Conservation (phyloP, 805 yeast species). For the Yarrowia sp. region DNA sequence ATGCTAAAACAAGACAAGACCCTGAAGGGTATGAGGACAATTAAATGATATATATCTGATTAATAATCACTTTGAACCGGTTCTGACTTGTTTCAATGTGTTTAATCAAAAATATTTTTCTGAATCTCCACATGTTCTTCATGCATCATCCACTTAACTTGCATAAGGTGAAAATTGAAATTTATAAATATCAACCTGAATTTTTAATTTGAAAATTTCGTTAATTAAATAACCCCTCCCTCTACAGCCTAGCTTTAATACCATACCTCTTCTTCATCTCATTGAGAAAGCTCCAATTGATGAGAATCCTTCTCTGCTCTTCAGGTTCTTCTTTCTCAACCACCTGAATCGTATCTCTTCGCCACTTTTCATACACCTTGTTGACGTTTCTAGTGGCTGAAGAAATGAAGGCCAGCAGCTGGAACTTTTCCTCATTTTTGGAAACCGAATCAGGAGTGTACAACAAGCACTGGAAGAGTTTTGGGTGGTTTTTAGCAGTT, state of each 20-base stretch:
- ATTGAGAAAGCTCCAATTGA: conserved; percentile 8
- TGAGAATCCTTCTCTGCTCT: not conserved
- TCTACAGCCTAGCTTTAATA: not conserved
- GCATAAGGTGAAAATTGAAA: too few species aligned
- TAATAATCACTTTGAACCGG: too few species aligned
- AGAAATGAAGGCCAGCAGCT: not conserved
- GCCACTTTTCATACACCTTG: conserved; percentile 13
- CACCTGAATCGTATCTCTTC: not conserved
- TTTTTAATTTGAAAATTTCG: too few species aligned
- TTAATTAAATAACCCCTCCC: too few species aligned
- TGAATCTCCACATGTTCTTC: too few species aligned
- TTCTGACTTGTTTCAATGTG: too few species aligned
- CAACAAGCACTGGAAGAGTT: conserved; percentile 6
- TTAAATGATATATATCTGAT: too few species aligned
- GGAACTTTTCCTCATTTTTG: not conserved
- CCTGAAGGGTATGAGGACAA: too few species aligned
- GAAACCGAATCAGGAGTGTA: not conserved
- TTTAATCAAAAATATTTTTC: too few species aligned
- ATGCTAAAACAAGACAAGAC: too few species aligned
- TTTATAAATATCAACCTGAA: too few species aligned
- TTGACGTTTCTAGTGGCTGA: not conserved
- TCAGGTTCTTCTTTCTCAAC: not conserved
- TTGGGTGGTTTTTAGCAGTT: not conserved
- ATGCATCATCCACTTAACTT: too few species aligned
- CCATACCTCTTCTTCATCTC: not conserved